phyloP scores from a whole-genome alignment of 371 early-diverging fungal genomes.

The Saksenaea vasiformis region DNA sequence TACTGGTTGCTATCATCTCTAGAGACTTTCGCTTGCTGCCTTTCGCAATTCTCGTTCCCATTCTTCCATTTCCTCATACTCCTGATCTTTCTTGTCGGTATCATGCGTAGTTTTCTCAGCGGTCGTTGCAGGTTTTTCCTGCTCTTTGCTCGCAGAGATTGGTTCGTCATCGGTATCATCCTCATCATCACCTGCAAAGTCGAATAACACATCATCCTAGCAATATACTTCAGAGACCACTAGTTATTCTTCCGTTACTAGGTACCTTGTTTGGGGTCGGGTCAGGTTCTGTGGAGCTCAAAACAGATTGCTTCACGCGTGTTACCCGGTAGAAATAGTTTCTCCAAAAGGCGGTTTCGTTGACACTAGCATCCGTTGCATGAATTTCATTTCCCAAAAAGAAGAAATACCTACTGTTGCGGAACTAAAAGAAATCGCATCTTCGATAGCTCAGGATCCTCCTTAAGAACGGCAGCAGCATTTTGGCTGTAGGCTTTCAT shows the following conservation, averaged over 20 bases:
- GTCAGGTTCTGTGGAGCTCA: slow-evolving; percentile 20
- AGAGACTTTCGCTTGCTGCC: slow-evolving; percentile 20
- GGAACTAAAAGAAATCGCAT: slow-evolving; percentile 73
- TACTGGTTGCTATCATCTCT: background rate
- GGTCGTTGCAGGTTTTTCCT: background rate
- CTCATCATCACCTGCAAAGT: slow-evolving; percentile 31
- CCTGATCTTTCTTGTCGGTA: background rate
- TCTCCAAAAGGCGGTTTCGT: slow-evolving; percentile 67
- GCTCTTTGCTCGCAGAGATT: background rate
- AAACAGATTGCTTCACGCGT: slow-evolving; percentile 55
- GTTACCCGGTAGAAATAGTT: slow-evolving; percentile 81
- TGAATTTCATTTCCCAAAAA: too few relatives aligned
- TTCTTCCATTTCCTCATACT: slow-evolving; percentile 44
- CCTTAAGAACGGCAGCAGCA: slow-evolving; percentile 63
- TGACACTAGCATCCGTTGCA: slow-evolving; percentile 44
- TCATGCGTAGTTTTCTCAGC: background rate
- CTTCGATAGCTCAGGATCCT: slow-evolving; percentile 57
- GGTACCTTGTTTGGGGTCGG: slow-evolving; percentile 10
- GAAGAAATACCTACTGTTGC: slow-evolving; percentile 48
- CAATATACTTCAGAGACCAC: background rate
- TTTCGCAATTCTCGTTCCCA: slow-evolving; percentile 45
- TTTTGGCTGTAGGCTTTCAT: slow-evolving; percentile 57
- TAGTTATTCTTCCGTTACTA: slow-evolving; percentile 7
- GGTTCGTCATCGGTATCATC: slow-evolving; percentile 15
- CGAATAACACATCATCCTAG: slow-evolving; percentile 32